phyloP scores from a whole-genome alignment of 2,329 filamentous ascomycete genomes.

The Biscogniauxia sp. region DNA sequence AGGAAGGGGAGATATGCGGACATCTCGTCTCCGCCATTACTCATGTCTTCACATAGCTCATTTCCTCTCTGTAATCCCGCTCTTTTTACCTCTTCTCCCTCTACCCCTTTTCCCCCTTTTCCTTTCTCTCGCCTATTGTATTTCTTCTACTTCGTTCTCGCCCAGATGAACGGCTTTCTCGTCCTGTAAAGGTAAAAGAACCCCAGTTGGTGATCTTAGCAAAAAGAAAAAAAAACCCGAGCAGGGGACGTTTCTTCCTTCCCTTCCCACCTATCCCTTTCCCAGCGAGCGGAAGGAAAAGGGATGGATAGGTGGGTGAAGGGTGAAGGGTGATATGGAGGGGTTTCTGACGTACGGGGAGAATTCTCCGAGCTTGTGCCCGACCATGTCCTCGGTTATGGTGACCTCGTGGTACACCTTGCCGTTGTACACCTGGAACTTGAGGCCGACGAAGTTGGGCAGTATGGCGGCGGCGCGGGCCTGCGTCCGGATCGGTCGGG shows the following conservation, averaged over 20 bases:
- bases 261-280: too few species aligned
- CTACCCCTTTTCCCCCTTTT: conserved; percentile 11
- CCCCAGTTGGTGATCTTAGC: too few species aligned
- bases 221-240: not conserved
- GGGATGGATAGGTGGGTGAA: too few species aligned
- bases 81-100: not conserved
- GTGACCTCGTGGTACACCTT: conserved; percentile 79
- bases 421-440: conserved; percentile 89
- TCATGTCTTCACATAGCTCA: conserved; percentile 4
- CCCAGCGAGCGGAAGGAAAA: too few species aligned
- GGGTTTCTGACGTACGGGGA: conserved; percentile 81
- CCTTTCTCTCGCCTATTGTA: conserved; percentile 17
- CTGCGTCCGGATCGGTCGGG: conserved; percentile 77
- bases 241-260: not conserved
- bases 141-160: conserved; percentile 31
- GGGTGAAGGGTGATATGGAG: too few species aligned
- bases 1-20: too few species aligned
- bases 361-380: conserved; percentile 92
- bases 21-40: too few species aligned
- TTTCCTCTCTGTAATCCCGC: conserved; percentile 7
- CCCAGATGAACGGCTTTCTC: conserved; percentile 57
- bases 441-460: conserved; percentile 85
- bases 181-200: conserved; percentile 40
- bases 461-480: conserved; percentile 86
- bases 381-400: conserved; percentile 95